Evolutionary conservation across 208 protist genomes (phyloP), one percentile per base, ranked within the genome.

Genomic region (Trypanosoma brucei): DNA sequence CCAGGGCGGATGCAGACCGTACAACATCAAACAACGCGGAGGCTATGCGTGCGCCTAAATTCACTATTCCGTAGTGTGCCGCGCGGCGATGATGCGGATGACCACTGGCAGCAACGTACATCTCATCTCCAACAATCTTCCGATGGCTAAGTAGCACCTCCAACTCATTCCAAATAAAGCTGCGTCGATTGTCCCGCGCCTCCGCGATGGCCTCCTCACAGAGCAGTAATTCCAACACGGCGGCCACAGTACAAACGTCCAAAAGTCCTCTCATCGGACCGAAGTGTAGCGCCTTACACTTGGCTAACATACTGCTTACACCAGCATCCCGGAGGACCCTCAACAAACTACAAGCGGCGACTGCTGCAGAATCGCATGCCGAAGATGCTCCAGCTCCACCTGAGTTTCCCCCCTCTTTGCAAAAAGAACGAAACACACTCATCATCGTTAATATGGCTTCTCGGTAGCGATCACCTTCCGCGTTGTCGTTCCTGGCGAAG

Each of bases 401-500:
- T 13, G 34, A 44, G 35, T 48, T 35, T 51, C 67, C 40, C 31
- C 55, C 37, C 37, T 31, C 9, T 34, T n/a, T 40, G 22, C 44
- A 56, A 3, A 31, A 4, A 39, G 46, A 37, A 22, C 40, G 55
- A 55, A 54, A 69, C 3, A 30, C 51, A 69, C 51, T 35, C 55
- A 48, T 62, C 34, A 55, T n/a, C n/a, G 35, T 44, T 31, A 74
- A 77, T 67, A 85, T 61, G 31, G 73, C 81, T 50, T 77, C 76
- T n/a, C 52, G 59, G 70, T 68, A 91, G 0, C 86, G 81, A 36
- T 59, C 35, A 3, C 81, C 83, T 44, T 93, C 86, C 2, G 60
- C 52, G 60, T 93, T 88, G 69, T 93, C 65, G 65, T 93, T 93
- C 9, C 68, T 59, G 36, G 85, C 71, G 80, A 84, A 93, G 50